Evolutionary conservation across 495 filamentous ascomycete species (phyloP), one percentile per base, ranked within the genome.

Genomic region (Talaromyces trachyspermus): DNA sequence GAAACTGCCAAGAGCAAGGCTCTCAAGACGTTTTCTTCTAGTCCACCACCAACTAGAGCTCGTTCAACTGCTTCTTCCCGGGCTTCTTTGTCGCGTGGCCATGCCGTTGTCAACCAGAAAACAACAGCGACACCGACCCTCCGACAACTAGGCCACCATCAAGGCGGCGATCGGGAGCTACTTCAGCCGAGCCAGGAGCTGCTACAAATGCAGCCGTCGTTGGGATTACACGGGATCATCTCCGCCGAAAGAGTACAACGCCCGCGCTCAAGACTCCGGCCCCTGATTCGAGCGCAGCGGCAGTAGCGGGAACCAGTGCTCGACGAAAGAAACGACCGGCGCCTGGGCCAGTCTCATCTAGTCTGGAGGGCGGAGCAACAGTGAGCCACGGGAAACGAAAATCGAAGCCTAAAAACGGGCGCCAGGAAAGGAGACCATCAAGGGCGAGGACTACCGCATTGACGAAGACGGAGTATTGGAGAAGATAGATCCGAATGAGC

Each of bases 401-500:
- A 61, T 84, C 81, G 23, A 88, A 89, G 54, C 85, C 86, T 6
- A 71, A 75, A 40, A 77, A 57, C 78, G 71, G 29, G 54, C 65
- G 43, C 74, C 67, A 43, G 36, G 55, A 18, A 61, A 60, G 18
- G 63, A 64, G 18, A 38, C 45, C n/a, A 24, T 23, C 22, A 49
- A 49, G 38, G 61, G 53, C 14, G 62, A 72, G 30, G 68, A 74
- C 26, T 58, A 68, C 27, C 69, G 69, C 10, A 64, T 72, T 20
- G 69, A 73, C 43, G 65, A 71, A 47, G 70, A 72, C 42, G 70
- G 70, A 0, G 68, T 74, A 0, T 39, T 73, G 5, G 89, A 95
- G 56, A 71, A 84, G 49, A 88, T 95, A 55, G 89, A 95, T 64
- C 82, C 87, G 4, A 75, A 89, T 53, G 92, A 96, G 68, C 83